Evolutionary conservation across 495 filamentous ascomycete genomes (phyloP), one percentile per base, ranked within the genome.

Genomic region (Lophiostoma macrostomum): DNA sequence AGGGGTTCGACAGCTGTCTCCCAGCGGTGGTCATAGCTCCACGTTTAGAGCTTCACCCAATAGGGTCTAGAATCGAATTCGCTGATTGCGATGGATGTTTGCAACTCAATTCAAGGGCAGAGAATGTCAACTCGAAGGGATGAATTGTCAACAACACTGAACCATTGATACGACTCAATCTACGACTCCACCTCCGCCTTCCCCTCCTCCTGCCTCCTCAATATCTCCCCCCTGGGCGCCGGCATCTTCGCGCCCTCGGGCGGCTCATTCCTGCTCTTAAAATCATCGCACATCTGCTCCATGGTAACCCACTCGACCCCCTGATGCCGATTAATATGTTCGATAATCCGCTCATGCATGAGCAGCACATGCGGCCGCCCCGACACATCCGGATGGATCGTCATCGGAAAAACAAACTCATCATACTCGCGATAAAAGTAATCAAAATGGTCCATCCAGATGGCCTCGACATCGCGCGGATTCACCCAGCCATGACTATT

Each of bases 171-270:
- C n/a, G n/a, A n/a, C n/a, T n/a, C n/a, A n/a, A n/a, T n/a, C n/a
- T n/a, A n/a, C n/a, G n/a, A n/a, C n/a, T 24, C 28, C 18, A 22
- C 45, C 38, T 8, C 32, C 34, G 25, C 22, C 29, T 20, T 46
- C 27, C 30, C 53, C 11, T 53, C 53, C 22, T 53, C 56, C 48
- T 66, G 63, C 57, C 79, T 73, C 66, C 74, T 73, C 25, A 83
- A 55, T 25, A 84, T 80, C 42, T 75, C 79, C 6, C 80, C 81
- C 14, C 67, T 56, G 18, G 74, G 67, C 27, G 82, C 83, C 4
- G 87, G 86, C 77, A 88, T 79, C 64, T 82, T 66, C 3, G 85
- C 85, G 0, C 83, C 85, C 38, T 68, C 72, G 3, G 82, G 76
- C 4, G 86, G 81, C 31, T 74, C 70, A 50, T 86, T 88, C 66